Conservation (phyloP, 75 land plant genomes). For the Pinus tabuliformis region DNA sequence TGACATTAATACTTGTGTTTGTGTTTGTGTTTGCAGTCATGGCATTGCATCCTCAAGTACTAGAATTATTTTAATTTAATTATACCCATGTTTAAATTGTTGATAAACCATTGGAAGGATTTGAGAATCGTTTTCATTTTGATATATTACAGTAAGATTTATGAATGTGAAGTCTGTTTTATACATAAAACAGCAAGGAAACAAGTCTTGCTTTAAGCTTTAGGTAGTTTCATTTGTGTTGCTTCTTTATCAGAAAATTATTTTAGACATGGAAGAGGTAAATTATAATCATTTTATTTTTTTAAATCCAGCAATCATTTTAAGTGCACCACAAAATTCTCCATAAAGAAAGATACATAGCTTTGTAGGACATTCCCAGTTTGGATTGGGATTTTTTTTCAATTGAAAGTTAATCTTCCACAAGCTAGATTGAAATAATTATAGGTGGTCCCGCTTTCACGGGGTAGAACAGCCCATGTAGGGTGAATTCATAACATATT, state of each 20-base stretch:
- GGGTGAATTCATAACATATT: too few relatives aligned
- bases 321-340: neutral
- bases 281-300: neutral
- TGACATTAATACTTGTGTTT: conserved; percentile 81
- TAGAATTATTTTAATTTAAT: conserved; percentile 1
- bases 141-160: too few relatives aligned
- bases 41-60: conserved; percentile 66
- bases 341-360: neutral
- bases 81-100: neutral
- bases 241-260: neutral
- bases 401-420: too few relatives aligned
- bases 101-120: neutral
- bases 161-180: too few relatives aligned
- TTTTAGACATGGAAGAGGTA: neutral
- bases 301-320: neutral
- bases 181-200: too few relatives aligned
- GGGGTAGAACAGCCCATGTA: too few relatives aligned
- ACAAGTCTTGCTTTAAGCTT: too few relatives aligned
- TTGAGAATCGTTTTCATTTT: neutral
- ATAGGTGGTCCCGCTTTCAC: too few relatives aligned
- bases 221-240: neutral
- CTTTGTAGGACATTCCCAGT: neutral
- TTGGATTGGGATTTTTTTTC: neutral
- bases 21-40: conserved; percentile 67
- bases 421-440: too few relatives aligned